These are phyloP conservation scores for Pichia californica DNA, from an alignment of 805 yeast genomes.

Conservation along the genomic window DNA sequence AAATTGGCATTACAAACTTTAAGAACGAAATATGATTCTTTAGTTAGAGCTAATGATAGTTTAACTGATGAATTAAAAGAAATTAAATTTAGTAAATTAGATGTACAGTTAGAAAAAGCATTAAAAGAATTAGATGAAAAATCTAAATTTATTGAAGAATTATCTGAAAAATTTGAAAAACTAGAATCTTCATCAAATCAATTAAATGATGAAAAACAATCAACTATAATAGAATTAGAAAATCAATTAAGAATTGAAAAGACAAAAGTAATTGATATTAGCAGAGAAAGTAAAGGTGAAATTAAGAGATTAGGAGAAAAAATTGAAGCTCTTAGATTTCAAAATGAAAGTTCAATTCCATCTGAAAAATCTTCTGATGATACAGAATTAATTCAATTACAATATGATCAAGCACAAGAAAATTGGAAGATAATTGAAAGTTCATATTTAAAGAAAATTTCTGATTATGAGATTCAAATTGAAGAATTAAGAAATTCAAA, in stretches of 20 bases:
- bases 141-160: constrained; percentile 9
- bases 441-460: constrained; percentile 44
- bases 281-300: constrained; percentile 36
- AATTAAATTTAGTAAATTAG: constrained; percentile 28
- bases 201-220: constrained; percentile 21
- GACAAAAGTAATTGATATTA: constrained; percentile 12
- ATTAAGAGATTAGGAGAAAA: constrained; percentile 57
- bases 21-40: constrained; percentile 20
- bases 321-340: constrained; percentile 60
- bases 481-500: constrained; percentile 31
- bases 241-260: constrained; percentile 23
- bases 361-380: neutral
- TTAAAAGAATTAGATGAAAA: constrained; percentile 32
- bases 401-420: constrained; percentile 68
- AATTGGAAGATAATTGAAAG: constrained; percentile 82
- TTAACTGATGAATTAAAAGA: constrained; percentile 27
- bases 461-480: constrained; percentile 39
- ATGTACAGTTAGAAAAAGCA: constrained; percentile 28
- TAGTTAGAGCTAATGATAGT: constrained; percentile 20
- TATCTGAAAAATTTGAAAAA: constrained; percentile 13
- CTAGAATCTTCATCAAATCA: constrained; percentile 18
- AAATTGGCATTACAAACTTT: constrained; percentile 23
- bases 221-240: constrained; percentile 23
- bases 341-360: constrained; percentile 40
- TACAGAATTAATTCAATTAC: constrained; percentile 52